A percentile compares a stretch with the other conserved stretches of the same genome.
phyloP scores from a whole-genome alignment of 1,284 basidiomycete species.

The Cryptococcus sp. region DNA sequence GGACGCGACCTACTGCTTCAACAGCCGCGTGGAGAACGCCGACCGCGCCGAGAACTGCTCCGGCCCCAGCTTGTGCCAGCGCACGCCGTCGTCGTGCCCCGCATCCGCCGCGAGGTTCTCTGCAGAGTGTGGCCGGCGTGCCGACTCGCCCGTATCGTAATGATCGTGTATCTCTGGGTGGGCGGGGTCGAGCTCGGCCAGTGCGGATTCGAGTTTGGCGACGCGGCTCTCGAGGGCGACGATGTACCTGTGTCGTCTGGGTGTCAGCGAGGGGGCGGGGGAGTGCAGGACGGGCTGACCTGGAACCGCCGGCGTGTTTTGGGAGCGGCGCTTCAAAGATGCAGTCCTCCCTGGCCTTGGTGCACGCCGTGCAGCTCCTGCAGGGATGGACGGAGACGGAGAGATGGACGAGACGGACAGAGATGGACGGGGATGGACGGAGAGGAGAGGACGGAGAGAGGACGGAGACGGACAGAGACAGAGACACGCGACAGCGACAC shows the following conservation, averaged over 20 bases:
- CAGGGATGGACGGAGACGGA: too few species aligned
- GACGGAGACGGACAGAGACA: too few species aligned
- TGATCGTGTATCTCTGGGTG: slow-evolving; percentile 20
- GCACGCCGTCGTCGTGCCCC: neutral
- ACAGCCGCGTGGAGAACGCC: neutral
- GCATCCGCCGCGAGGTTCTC: neutral
- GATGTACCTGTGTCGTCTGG: slow-evolving; percentile 13
- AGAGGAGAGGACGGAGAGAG: too few species aligned
- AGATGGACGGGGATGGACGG: too few species aligned
- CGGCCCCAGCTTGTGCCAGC: neutral
- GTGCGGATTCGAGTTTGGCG: slow-evolving; percentile 16
- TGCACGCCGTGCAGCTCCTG: slow-evolving; percentile 12
- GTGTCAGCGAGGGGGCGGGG: too few species aligned
- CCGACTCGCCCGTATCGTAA: slow-evolving; percentile 1
- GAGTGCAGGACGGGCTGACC: slow-evolving; percentile 7
- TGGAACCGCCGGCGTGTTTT: slow-evolving; percentile 3
- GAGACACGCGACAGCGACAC: too few species aligned
- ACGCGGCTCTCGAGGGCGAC: slow-evolving; percentile 13
- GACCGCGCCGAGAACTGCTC: neutral
- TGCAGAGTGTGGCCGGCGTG: neutral
- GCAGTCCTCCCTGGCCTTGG: slow-evolving; percentile 7
- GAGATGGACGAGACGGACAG: too few species aligned
- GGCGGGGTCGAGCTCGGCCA: slow-evolving; percentile 10
- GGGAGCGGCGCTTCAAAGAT: slow-evolving; percentile 8
- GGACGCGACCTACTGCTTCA: neutral